Evolutionary conservation across 2,329 filamentous ascomycete genomes (phyloP).

Genomic region (Pyrenophora graminea): DNA sequence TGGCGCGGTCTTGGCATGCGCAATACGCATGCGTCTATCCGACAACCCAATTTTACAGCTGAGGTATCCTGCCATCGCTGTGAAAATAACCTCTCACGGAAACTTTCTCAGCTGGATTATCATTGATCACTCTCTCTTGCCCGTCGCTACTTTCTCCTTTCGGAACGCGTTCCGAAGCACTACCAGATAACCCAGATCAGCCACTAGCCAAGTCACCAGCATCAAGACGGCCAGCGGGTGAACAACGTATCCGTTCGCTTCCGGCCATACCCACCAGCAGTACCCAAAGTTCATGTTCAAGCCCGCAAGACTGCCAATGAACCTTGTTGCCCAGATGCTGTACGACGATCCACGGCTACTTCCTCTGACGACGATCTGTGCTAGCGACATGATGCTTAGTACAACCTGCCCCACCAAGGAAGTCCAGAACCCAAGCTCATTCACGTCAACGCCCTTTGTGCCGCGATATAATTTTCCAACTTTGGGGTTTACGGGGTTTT

Average conservation of each 20-base stretch:
- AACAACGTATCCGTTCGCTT: constrained; percentile 55
- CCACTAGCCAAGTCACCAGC: constrained; percentile 47
- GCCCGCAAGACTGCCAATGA: constrained; percentile 79
- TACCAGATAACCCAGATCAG: constrained; percentile 52
- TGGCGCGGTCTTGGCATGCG: constrained; percentile 12
- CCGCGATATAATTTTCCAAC: constrained; percentile 41
- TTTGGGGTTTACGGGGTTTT: constrained; percentile 54
- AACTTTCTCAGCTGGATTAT: no score
- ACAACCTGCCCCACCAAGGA: constrained; percentile 52
- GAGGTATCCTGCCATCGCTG: no score
- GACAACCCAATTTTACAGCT: no score
- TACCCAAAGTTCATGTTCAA: constrained; percentile 52
- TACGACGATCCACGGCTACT: constrained; percentile 57
- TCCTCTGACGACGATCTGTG: constrained; percentile 53
- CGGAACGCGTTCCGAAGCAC: constrained; percentile 37
- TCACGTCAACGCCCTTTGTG: constrained; percentile 52
- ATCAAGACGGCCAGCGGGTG: constrained; percentile 52
- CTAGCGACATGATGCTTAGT: constrained; percentile 48
- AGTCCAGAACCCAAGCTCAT: constrained; percentile 57
- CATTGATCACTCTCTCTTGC: background rate
- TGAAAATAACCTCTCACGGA: no score
- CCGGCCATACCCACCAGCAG: constrained; percentile 57
- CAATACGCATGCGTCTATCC: no score
- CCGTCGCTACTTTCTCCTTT: background rate
- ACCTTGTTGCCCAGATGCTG: constrained; percentile 81